Base-by-base conservation (phyloP, 1,284 basidiomycete species). In the Pseudozyma flocculosa region DNA sequence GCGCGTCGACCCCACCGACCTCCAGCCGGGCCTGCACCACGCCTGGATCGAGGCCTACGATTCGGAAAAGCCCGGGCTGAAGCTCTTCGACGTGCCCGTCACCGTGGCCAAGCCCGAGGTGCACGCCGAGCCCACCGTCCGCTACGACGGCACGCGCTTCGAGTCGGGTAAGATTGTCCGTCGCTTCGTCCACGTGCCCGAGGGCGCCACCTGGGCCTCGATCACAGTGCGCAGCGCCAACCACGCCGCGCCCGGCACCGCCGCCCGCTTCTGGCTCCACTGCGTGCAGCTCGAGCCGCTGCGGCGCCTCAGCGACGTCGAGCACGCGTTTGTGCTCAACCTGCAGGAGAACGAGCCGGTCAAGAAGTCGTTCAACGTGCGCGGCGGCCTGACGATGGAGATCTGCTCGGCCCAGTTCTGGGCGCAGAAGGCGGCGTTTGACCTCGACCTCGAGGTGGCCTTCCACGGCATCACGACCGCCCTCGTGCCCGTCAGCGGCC, bases 181-280 rank as follows among this genome's bases (percentile, higher is more conserved):
- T 23, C 54, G 67, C 36, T 79, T 78, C 62, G 43, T 79, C 34
- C 50, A 59, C 24, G 78, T 79, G 17, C 78, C 78, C 23, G 62
- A 68, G 32, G 78, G 78, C 19, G 75, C 76, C n/a, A 76, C 75
- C 11, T 78, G 75, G 74, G 78, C 76, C 39, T 73, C 77, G 44
- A 47, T 76, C 19, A 68, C 72, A 23, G 50, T 79, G 24, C 70
- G 70, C 38, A 71, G 72, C 45, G 50, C 43, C 7, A 68, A 68
- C 18, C 76, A 78, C 48, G 65, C 70, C 30, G 57, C 62, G 8
- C 39, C 59, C 1, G 65, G 65, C 26, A 68, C 76, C n/a, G 67
- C 60, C 21, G 75, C 69, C 13, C 72, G 75, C 14, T 70, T 78
- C 57, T 79, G 78, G 78, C 51, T 78, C 15, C 78, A 78, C 49